Evolutionary conservation across 208 protist genomes (phyloP).

Genomic region (Endotrypanum monterogeii): DNA sequence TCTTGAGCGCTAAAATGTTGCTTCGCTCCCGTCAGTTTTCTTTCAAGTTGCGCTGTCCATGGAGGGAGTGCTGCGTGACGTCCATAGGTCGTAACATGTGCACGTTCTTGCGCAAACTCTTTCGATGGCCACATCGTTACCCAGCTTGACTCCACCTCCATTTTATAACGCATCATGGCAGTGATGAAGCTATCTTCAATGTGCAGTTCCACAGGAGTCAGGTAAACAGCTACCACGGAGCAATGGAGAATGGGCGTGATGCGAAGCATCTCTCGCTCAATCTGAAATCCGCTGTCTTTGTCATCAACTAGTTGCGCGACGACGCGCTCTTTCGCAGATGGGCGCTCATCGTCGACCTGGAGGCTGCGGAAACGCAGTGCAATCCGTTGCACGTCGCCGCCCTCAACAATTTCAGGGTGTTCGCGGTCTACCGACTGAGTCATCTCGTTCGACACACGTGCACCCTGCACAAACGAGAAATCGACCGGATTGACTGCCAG

Average conservation of each 20-base stretch:
- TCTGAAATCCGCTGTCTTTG: slow-evolving; percentile 31
- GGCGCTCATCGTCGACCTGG: slow-evolving; percentile 77
- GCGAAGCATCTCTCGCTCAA: slow-evolving; percentile 56
- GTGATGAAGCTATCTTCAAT: slow-evolving; percentile 77
- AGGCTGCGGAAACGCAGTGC: slow-evolving; percentile 44
- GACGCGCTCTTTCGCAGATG: slow-evolving; percentile 59
- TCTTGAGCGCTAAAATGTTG: neutral
- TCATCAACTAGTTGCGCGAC: slow-evolving; percentile 62
- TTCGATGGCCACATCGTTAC: neutral
- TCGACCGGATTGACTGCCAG: slow-evolving; percentile 49
- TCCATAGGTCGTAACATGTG: neutral
- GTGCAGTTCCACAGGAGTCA: slow-evolving; percentile 66
- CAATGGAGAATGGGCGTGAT: slow-evolving; percentile 65
- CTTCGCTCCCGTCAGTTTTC: neutral
- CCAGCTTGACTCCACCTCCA: slow-evolving; percentile 38
- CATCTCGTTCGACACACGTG: neutral
- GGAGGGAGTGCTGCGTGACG: slow-evolving; percentile 7
- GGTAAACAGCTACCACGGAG: slow-evolving; percentile 33
- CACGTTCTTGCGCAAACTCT: neutral
- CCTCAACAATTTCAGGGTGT: slow-evolving; percentile 7
- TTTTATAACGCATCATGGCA: slow-evolving; percentile 42
- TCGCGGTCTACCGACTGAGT: neutral
- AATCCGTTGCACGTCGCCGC: slow-evolving; percentile 53
- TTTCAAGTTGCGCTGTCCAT: slow-evolving; percentile 5
- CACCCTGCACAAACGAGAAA: slow-evolving; percentile 48